Percentiles rank a stretch among this genome's conserved stretches.
phyloP scores from a whole-genome alignment of 768 basidiomycete species.

The Pleurotus eryngii region DNA sequence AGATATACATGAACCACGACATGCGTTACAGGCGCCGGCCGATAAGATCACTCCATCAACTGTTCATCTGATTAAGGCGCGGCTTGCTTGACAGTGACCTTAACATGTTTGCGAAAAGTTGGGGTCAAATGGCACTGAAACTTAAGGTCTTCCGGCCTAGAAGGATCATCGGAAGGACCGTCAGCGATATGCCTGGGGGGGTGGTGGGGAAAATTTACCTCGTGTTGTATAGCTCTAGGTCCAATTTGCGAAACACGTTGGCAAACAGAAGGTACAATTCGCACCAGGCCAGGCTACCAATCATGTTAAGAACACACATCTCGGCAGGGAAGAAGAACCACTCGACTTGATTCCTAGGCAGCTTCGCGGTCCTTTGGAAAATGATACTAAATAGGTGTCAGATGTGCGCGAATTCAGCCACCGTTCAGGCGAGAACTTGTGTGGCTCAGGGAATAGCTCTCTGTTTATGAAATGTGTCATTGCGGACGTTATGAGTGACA shows the following conservation, averaged over 20 bases:
- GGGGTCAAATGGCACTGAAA: slow-evolving; percentile 8
- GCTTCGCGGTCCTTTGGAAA: slow-evolving; percentile 42
- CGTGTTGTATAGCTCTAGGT: slow-evolving; percentile 28
- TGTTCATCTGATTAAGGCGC: no score
- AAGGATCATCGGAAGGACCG: not conserved
- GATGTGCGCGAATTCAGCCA: slow-evolving; percentile 35
- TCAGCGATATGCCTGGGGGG: not conserved
- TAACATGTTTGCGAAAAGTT: slow-evolving; percentile 9
- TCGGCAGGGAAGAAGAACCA: not conserved
- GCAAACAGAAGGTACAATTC: slow-evolving; percentile 40
- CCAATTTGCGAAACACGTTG: slow-evolving; percentile 35
- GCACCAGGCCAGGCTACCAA: slow-evolving; percentile 38
- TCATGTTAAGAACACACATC: not conserved
- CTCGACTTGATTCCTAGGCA: slow-evolving; percentile 43
- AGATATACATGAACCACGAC: no score
- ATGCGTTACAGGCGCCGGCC: no score
- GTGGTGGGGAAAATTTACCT: slow-evolving; percentile 20
- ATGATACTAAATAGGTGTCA: slow-evolving; percentile 36
- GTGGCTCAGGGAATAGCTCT: slow-evolving; percentile 34
- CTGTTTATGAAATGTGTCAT: slow-evolving; percentile 1
- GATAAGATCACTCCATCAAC: no score
- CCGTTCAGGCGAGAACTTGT: slow-evolving; percentile 36
- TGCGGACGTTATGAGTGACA: not conserved
- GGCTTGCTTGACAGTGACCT: not conserved
- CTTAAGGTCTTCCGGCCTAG: slow-evolving; percentile 12